phyloP scores from a whole-genome alignment of 106 monocot species.

The Posidonia australis region DNA sequence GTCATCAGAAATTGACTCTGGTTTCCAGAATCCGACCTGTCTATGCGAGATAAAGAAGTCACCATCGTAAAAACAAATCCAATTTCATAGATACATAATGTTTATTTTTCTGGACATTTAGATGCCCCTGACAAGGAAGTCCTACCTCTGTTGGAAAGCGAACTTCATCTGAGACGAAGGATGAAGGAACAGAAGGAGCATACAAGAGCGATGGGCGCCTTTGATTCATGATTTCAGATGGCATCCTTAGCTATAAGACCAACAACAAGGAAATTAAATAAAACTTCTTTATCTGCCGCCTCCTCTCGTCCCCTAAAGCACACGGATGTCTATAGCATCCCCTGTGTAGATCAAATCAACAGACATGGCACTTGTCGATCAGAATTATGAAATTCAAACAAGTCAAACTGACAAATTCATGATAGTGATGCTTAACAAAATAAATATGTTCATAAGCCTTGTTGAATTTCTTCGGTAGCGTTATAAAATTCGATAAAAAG shows the following conservation, averaged over 20 bases:
- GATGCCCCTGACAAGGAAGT: neutral
- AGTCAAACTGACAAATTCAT: neutral
- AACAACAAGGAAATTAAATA: conserved; percentile 12
- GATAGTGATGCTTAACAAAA: neutral
- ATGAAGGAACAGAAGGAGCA: conserved; percentile 10
- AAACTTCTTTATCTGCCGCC: neutral
- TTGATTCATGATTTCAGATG: conserved; percentile 49
- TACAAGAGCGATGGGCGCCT: conserved; percentile 10
- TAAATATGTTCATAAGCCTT: no score
- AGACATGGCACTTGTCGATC: neutral
- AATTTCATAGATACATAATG: no score
- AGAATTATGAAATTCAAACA: neutral
- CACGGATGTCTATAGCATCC: neutral
- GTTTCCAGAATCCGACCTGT: conserved; percentile 61
- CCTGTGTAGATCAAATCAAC: neutral
- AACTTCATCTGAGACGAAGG: conserved; percentile 29
- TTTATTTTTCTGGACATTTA: no score
- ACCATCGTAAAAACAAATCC: neutral
- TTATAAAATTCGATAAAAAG: neutral
- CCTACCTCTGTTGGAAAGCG: conserved; percentile 25
- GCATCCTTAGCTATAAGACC: no score
- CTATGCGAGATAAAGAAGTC: conserved; percentile 24
- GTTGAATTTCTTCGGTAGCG: neutral
- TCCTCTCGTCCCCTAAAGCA: neutral
- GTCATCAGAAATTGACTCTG: conserved; percentile 27